Conservation (phyloP, 2,329 filamentous ascomycete genomes). For the Aspergillus ochraceoroseus region DNA sequence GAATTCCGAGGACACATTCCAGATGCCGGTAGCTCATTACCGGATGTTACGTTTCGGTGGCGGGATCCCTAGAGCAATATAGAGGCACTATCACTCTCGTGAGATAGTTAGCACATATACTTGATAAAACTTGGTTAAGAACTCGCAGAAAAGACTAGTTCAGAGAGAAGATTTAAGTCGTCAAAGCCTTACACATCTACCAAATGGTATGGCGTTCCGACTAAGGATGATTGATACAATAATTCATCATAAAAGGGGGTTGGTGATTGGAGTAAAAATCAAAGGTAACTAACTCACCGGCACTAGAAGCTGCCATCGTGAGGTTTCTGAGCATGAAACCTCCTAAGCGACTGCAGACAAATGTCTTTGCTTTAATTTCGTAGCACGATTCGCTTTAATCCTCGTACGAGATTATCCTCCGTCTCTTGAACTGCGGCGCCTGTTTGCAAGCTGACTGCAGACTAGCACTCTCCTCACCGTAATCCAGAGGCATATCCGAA, state of each 20-base stretch:
- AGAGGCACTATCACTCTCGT: neutral
- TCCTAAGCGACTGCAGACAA: too few species aligned
- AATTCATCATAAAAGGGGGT: constrained; percentile 67
- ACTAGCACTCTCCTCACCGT: constrained; percentile 28
- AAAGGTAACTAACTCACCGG: constrained; percentile 18
- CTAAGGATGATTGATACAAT: constrained; percentile 95
- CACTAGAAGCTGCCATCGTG: too few species aligned
- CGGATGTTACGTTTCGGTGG: neutral
- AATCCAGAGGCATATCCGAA: constrained; percentile 44
- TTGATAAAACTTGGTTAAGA: neutral
- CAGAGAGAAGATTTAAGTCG: constrained; percentile 48
- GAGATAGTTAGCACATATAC: neutral
- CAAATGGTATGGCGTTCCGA: constrained; percentile 55
- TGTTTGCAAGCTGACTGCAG: neutral
- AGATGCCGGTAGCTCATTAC: neutral
- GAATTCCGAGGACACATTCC: too few species aligned
- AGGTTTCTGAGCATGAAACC: too few species aligned
- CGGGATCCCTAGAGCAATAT: neutral
- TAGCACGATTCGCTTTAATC: constrained; percentile 25
- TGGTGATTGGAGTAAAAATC: constrained; percentile 6
- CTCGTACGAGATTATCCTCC: constrained; percentile 37
- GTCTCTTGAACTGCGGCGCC: constrained; percentile 22
- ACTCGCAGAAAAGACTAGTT: constrained; percentile 14
- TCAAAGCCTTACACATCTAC: constrained; percentile 40
- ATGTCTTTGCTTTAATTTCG: too few species aligned